Base-by-base conservation (phyloP, 202 grass and related monocot genomes). In the Digitaria exilis region DNA sequence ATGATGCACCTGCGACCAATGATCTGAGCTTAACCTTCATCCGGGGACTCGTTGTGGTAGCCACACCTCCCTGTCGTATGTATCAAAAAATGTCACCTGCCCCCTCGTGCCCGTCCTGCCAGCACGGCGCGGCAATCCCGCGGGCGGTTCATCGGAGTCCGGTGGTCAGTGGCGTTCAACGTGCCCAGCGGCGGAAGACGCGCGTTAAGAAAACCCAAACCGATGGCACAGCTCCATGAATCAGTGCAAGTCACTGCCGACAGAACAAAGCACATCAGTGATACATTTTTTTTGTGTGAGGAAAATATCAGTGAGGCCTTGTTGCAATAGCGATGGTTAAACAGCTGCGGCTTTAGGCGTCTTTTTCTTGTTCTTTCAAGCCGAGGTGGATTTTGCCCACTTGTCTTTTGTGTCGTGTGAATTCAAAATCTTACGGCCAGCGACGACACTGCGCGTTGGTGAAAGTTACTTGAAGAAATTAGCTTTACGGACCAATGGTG, bases 81-180 rank as follows among this genome's bases (percentile, higher is more conserved):
- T 15, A 44, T 28, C 56, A 15, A 5, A 21, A 10, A 7, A 7
- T 46, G 22, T 22, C 64, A n/a, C 9, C 31, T 65, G 62, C 2
- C 56, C 41, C 9, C 6, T 35, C 19, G 5, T 54, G 1, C 8
- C 34, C 64, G 17, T 35, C 29, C 30, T 8, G 9, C 5, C 71
- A 26, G 19, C 22, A 50, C 8, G 13, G 1, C 85, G 85, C 14
- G 78, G 73, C 32, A 19, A 76, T 30, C 61, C 71, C 52, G 84
- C 63, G 85, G 57, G 63, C 67, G 45, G 14, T 69, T 55, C 45
- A 37, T 22, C 55, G 67, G 56, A 9, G 35, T 37, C 5, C 35
- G 4, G 35, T 37, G 35, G 35, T 4, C 44, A 42, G 22, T 10
- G 21, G 30, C 2, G 29, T 10, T 31, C 30, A 31, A 31, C 19